A percentile compares a stretch with the other conserved stretches of the same genome.
phyloP scores from a whole-genome alignment of 2,329 filamentous ascomycete genomes.

The Westerdykella ornata region DNA sequence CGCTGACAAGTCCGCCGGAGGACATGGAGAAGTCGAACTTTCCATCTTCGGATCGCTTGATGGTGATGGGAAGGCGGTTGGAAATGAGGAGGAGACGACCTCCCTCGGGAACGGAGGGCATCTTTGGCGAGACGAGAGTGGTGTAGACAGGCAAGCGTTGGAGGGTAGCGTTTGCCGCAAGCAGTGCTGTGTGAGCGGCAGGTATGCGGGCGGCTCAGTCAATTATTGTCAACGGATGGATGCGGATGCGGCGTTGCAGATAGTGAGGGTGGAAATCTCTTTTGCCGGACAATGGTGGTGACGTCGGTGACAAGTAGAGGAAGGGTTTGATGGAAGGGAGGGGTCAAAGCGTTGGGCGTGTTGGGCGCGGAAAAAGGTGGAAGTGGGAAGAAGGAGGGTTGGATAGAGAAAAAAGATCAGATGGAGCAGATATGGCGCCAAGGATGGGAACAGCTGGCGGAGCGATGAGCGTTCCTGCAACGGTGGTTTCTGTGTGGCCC shows the following conservation, averaged over 20 bases:
- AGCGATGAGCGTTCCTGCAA: too few relatives aligned
- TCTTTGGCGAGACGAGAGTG: conserved; percentile 11
- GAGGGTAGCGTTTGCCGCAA: not conserved
- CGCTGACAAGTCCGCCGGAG: conserved; percentile 89
- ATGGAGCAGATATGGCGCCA: too few relatives aligned
- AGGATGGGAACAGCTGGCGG: too few relatives aligned
- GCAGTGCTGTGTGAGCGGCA: too few relatives aligned
- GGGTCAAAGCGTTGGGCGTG: not conserved
- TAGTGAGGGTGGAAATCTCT: not conserved
- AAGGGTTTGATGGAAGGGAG: not conserved
- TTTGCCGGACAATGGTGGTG: not conserved
- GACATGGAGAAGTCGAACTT: conserved; percentile 95
- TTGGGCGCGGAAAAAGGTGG: not conserved
- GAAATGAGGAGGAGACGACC: conserved; percentile 74
- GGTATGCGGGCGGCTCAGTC: too few relatives aligned
- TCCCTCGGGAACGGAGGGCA: conserved; percentile 31
- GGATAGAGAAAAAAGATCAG: too few relatives aligned
- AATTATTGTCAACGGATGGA: not conserved
- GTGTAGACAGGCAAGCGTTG: not conserved
- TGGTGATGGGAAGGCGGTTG: conserved; percentile 92
- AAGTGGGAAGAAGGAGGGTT: too few relatives aligned
- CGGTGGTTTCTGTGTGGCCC: too few relatives aligned
- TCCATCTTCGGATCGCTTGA: conserved; percentile 87
- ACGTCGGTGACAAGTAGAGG: not conserved
- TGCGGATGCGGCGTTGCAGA: not conserved